A percentile compares a stretch with the other conserved stretches of the same genome.
Evolutionary conservation across 805 yeast genomes (phyloP).

Genomic region (Barnettozyma salicaria): DNA sequence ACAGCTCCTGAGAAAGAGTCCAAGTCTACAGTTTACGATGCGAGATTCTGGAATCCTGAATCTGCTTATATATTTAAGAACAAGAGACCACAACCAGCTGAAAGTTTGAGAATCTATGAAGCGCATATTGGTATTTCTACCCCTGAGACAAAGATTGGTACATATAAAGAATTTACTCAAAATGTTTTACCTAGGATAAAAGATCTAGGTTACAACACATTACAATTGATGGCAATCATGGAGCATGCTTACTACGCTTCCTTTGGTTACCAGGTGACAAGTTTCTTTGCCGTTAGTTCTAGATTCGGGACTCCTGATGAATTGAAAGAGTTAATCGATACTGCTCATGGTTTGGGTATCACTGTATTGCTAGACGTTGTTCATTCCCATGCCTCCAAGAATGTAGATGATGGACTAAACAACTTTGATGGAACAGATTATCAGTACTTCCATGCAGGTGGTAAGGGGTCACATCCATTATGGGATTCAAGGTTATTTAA

Average conservation of each 20-base stretch:
- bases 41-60: constrained; percentile 88
- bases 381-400: constrained; percentile 93
- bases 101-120: constrained; percentile 73
- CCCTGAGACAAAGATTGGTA: constrained; percentile 78
- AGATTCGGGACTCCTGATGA: constrained; percentile 96
- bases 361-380: constrained; percentile 86
- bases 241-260: constrained; percentile 98
- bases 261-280: constrained; percentile 95
- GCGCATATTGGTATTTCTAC: constrained; percentile 95
- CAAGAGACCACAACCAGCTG: constrained; percentile 49
- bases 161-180: constrained; percentile 77
- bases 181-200: constrained; percentile 80
- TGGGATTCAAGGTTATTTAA: constrained; percentile 98
- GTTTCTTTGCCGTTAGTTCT: constrained; percentile 84
- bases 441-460: constrained; percentile 91
- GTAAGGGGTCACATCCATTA: constrained; percentile 78
- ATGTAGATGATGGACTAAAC: constrained; percentile 89
- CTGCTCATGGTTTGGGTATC: constrained; percentile 85
- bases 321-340: constrained; percentile 80
- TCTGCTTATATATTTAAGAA: constrained; percentile 44
- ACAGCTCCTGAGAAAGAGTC: constrained; percentile 60
- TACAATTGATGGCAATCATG: constrained; percentile 97
- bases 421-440: constrained; percentile 93
- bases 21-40: constrained; percentile 57
- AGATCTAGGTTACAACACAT: constrained; percentile 83